phyloP scores from a whole-genome alignment of 1,284 basidiomycete species.

The Ceratobasidium sp. region DNA sequence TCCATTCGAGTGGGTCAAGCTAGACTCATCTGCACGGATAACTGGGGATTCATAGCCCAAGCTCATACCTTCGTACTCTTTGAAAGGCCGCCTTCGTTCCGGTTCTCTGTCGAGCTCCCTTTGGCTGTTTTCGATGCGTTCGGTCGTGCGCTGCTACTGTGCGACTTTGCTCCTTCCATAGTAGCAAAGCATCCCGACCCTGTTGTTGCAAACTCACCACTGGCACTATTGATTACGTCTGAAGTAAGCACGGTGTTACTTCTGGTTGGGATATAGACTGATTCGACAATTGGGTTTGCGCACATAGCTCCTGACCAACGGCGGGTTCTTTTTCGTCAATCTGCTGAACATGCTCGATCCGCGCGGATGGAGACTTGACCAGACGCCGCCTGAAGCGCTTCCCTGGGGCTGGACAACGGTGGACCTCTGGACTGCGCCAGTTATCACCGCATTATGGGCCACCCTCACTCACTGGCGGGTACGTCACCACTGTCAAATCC shows the following conservation, averaged over 20 bases:
- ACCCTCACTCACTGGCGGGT: conserved; percentile 46
- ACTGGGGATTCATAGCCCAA: conserved; percentile 13
- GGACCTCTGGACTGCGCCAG: conserved; percentile 48
- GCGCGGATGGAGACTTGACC: conserved; percentile 46
- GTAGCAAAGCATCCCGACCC: conserved; percentile 42
- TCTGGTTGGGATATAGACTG: not conserved
- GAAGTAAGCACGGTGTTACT: conserved; percentile 33
- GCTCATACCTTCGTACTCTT: not conserved
- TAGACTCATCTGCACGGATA: conserved; percentile 16
- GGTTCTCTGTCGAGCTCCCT: conserved; percentile 46
- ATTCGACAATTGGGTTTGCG: not conserved
- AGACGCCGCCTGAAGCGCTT: conserved; percentile 48
- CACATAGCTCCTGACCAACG: conserved; percentile 49
- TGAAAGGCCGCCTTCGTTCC: conserved; percentile 32
- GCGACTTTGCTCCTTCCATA: conserved; percentile 43
- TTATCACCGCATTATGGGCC: conserved; percentile 48
- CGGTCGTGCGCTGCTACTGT: conserved; percentile 48
- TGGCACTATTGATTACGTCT: conserved; percentile 48
- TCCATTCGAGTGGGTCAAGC: conserved; percentile 24
- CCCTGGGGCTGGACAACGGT: conserved; percentile 49
- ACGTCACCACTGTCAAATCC: not conserved
- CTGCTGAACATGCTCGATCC: conserved; percentile 48
- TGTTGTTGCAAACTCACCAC: conserved; percentile 42
- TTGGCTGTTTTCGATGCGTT: conserved; percentile 47
- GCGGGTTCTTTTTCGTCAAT: conserved; percentile 50